Conservation (phyloP, 2,329 filamentous ascomycete species). For the Calonectria henricotiae region DNA sequence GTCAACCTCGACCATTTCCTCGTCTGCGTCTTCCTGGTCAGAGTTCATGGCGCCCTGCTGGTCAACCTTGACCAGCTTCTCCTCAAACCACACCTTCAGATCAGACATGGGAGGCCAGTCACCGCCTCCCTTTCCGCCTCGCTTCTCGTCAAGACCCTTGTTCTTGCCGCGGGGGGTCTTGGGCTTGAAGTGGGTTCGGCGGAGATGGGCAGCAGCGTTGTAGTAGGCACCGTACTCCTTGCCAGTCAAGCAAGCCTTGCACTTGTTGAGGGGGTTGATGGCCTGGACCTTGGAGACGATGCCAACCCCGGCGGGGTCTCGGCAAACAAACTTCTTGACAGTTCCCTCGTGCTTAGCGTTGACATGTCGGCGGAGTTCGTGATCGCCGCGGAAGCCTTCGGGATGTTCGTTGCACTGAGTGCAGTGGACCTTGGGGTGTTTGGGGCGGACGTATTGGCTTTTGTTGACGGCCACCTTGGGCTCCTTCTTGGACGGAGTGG, state of each 20-base stretch:
- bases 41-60: conserved; percentile 58
- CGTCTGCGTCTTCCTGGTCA: conserved; percentile 56
- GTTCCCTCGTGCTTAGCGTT: conserved; percentile 75
- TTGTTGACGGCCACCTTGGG: conserved; percentile 65
- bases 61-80: conserved; percentile 64
- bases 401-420: conserved; percentile 79
- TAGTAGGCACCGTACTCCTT: conserved; percentile 95
- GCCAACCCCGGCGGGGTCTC: conserved; percentile 66
- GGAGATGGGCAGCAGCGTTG: conserved; percentile 92
- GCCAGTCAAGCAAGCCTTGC: conserved; percentile 83
- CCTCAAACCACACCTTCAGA: conserved; percentile 71
- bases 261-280: conserved; percentile 80
- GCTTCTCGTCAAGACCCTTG: conserved; percentile 64
- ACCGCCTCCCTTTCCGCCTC: conserved; percentile 64
- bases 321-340: conserved; percentile 73
- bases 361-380: conserved; percentile 82
- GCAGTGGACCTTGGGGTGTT: conserved; percentile 82
- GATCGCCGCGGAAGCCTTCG: conserved; percentile 87
- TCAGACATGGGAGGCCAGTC: conserved; percentile 52
- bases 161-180: conserved; percentile 67
- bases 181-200: conserved; percentile 89
- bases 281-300: conserved; percentile 64
- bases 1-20: conserved; percentile 48
- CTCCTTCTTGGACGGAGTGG: conserved; percentile 55
- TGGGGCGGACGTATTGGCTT: conserved; percentile 72